phyloP scores from a whole-genome alignment of 305 asterid genomes.

The Caryopteris hybrid region DNA sequence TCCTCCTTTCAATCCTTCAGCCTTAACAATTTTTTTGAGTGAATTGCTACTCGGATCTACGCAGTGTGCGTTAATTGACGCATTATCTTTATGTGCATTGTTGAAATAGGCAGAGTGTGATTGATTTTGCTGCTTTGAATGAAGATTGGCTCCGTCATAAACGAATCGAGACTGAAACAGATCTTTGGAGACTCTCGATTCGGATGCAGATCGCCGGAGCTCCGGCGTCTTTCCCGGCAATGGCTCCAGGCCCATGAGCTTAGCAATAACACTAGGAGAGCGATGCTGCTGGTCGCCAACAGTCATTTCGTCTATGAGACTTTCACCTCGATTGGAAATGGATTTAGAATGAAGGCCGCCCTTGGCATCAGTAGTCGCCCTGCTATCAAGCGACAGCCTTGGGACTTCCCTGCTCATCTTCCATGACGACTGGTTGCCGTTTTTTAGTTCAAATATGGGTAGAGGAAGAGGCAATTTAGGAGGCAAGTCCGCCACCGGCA shows the following conservation, averaged over 20 bases:
- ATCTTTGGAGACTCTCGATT: conserved; percentile 77
- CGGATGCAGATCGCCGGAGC: conserved; percentile 88
- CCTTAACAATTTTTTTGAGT: conserved; percentile 11
- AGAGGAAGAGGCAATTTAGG: conserved; percentile 49
- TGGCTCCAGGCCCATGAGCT: conserved; percentile 89
- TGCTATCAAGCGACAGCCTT: conserved; percentile 83
- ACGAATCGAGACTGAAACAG: conserved; percentile 46
- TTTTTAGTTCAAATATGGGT: conserved; percentile 38
- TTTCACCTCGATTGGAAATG: conserved; percentile 7
- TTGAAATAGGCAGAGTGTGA: conserved; percentile 11
- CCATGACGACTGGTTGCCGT: conserved; percentile 60
- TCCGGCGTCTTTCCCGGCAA: conserved; percentile 52
- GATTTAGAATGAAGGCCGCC: conserved; percentile 74
- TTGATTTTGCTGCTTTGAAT: conserved; percentile 26
- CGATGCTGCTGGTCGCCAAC: conserved; percentile 37
- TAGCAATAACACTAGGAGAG: conserved; percentile 79
- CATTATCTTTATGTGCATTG: conserved; percentile 15
- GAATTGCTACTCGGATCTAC: conserved; percentile 35
- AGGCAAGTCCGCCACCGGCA: conserved; percentile 20
- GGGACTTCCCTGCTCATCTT: conserved; percentile 73
- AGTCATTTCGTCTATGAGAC: conserved; percentile 14
- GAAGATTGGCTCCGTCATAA: conserved; percentile 30
- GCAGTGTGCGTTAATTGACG: conserved; percentile 3
- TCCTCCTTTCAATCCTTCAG: conserved; percentile 35
- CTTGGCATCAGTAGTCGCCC: conserved; percentile 74